Base-by-base conservation (phyloP, 106 monocot species). In the Dioscorea alata region DNA sequence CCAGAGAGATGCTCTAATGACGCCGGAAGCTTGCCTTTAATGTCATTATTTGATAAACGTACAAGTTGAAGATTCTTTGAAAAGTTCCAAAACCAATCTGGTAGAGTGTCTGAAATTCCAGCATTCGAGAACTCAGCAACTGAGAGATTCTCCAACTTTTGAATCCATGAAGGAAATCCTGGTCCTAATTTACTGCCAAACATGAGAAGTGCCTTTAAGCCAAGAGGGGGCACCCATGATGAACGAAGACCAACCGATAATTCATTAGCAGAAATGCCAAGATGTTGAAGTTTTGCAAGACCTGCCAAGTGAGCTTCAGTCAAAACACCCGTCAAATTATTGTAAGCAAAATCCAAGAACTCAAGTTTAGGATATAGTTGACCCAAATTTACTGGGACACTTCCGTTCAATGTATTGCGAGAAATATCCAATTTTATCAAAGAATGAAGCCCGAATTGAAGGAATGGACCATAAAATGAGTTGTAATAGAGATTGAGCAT, bases 361-460 rank as follows among this genome's bases (percentile, higher is more conserved):
- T 72, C 32, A 19, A 86, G 63, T 3, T 31, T 4, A 2, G 74
- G 57, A 8, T 8, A 42, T 42, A 81, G 54, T 9, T 50, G 71
- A 5, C 81, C 74, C 57, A 73, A 49, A 12, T 69, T 70, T 48
- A 59, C 4, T 48, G 75, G 84, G n/a, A 83, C 50, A 42, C 9
- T 42, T 42, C 42, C 42, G 6, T 42, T 42, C 42, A 42, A 42
- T 42, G 9, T 42, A 42, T 42, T 42, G 42, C 42, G 42, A 42
- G 42, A 42, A 42, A 42, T 6, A 10, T 42, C 42, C 42, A 42
- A 42, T 10, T 42, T 42, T 42, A 8, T 6, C 42, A 42, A 42
- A 8, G 42, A 42, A 42, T 6, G 42, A 6, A 42, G 42, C 6
- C 42, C 42, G 10, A 42, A 5, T 5, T 42, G 42, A 42, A 42